Base-by-base conservation (phyloP, 148 eudicot genomes). In the Arctostaphylos glauca region DNA sequence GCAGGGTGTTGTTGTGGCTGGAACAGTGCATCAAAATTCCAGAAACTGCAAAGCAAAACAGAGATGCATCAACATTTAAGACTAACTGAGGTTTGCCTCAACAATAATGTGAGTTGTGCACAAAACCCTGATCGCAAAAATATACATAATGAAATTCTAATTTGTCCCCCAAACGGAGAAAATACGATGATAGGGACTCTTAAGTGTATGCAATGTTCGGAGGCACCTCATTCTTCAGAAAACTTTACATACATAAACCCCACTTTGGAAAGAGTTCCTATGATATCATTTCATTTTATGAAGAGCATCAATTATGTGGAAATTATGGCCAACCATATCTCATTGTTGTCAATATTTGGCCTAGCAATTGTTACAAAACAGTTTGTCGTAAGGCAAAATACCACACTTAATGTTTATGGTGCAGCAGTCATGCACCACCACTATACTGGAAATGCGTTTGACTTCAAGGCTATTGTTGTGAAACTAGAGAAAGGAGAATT, bases 1-100 rank as follows among this genome's bases (percentile, higher is more conserved):
- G 98, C 98, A 60, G 98, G 98, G 76, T 96, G 98, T 87, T 94
- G 97, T 83, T 96, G 98, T 13, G 98, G 98, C 91, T 94, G 98
- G 94, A 94, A 96, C 70, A 96, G 86, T 46, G 96, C 95, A 83
- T 96, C 98, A 67, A 96, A 94, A 81, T 96, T 96, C 95, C 95
- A 94, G 88, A 94, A 96, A 88, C 98, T 94, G 86, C 83, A 87
- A 49, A 21, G 46, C 77, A 12, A 9, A 54, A 54, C 13, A 54
- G 18, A 54, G 14, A 54, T 54, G 18, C 14, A 54, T 3, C 56
- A 54, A 54, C 3, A 54, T 12, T 54, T 10, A 54, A 13, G 13
- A 13, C 56, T 15, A 14, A 54, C 56, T 54, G 56, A 54, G 3
- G 14, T 54, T 54, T 9, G 15, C 56, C 38, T 31, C 38, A 31